These are phyloP conservation scores for Neurospora sp. DNA, from an alignment of 495 filamentous ascomycete species.

Conservation along the genomic window DNA sequence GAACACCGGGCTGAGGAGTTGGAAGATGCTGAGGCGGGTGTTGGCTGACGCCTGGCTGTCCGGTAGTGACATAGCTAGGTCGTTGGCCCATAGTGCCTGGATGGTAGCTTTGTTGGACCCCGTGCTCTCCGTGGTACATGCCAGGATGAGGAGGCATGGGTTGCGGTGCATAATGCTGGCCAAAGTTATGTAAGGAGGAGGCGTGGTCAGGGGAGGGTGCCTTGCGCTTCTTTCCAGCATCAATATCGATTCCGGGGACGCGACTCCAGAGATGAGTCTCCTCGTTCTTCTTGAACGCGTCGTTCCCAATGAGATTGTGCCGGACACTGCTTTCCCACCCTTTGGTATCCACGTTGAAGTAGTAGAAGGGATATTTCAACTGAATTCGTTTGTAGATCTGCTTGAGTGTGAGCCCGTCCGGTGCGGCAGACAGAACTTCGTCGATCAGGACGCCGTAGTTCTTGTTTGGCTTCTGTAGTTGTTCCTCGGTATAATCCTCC, in stretches of 20 bases:
- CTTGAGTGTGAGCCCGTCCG: slow-evolving; percentile 68
- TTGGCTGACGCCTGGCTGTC: slow-evolving; percentile 21
- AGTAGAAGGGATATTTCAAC: slow-evolving; percentile 82
- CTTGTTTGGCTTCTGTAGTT: slow-evolving; percentile 70
- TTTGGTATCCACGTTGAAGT: slow-evolving; percentile 65
- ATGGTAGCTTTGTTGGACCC: slow-evolving; percentile 15
- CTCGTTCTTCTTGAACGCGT: slow-evolving; percentile 78
- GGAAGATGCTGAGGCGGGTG: slow-evolving; percentile 12
- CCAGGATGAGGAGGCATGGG: slow-evolving; percentile 17
- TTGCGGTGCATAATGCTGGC: slow-evolving; percentile 15
- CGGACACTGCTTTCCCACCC: slow-evolving; percentile 97
- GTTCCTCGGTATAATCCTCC: slow-evolving; percentile 70
- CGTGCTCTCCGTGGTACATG: slow-evolving; percentile 19
- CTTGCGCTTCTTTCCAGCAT: slow-evolving; percentile 43
- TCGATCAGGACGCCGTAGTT: slow-evolving; percentile 90
- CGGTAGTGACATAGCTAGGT: slow-evolving; percentile 6
- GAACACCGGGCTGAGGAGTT: slow-evolving; percentile 11
- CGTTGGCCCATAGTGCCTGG: slow-evolving; percentile 16
- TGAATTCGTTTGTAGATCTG: slow-evolving; percentile 90
- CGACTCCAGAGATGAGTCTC: slow-evolving; percentile 38
- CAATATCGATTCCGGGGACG: slow-evolving; percentile 40
- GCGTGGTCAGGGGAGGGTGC: slow-evolving; percentile 35
- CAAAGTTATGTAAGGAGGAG: slow-evolving; percentile 13
- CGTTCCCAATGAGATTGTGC: slow-evolving; percentile 85
- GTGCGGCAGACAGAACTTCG: slow-evolving; percentile 71